Conservation (phyloP, 2,329 filamentous ascomycete genomes). For the Stemphylium beticola region DNA sequence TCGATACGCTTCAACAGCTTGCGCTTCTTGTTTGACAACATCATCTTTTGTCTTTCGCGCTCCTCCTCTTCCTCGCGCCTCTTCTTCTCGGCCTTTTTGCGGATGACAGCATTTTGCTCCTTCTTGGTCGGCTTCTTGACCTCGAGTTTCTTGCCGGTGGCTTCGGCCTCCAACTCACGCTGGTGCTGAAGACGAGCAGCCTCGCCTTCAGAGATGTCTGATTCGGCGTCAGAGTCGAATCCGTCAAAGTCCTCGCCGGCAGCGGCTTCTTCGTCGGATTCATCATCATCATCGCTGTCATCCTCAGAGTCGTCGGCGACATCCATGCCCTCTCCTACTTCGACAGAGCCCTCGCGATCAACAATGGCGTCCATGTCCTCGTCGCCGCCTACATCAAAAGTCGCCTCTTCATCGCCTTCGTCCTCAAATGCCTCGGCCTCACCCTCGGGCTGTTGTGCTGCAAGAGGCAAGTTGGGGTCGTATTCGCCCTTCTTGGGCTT, state of each 20-base stretch:
- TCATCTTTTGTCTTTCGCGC: slow-evolving; percentile 91
- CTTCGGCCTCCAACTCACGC: slow-evolving; percentile 89
- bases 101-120: slow-evolving; percentile 70
- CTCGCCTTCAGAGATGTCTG: slow-evolving; percentile 61
- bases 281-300: slow-evolving; percentile 54
- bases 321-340: slow-evolving; percentile 59
- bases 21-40: slow-evolving; percentile 97
- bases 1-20: slow-evolving; percentile 98
- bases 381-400: slow-evolving; percentile 46
- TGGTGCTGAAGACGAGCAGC: slow-evolving; percentile 74
- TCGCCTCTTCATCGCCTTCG: slow-evolving; percentile 50
- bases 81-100: slow-evolving; percentile 69
- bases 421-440: slow-evolving; percentile 78
- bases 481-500: slow-evolving; percentile 86
- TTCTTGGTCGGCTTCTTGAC: slow-evolving; percentile 51
- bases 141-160: slow-evolving; percentile 68
- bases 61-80: slow-evolving; percentile 77
- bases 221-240: slow-evolving; percentile 58
- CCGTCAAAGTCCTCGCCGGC: slow-evolving; percentile 52
- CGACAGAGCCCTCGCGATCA: slow-evolving; percentile 51
- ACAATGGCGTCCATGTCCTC: slow-evolving; percentile 40
- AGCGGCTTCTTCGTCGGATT: slow-evolving; percentile 39
- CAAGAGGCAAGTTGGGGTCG: slow-evolving; percentile 84
- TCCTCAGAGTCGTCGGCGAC: slow-evolving; percentile 53
- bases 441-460: slow-evolving; percentile 84